Evolutionary conservation across 352 stramenopile genomes (phyloP).

Genomic region (Globisporangium ultimum): DNA sequence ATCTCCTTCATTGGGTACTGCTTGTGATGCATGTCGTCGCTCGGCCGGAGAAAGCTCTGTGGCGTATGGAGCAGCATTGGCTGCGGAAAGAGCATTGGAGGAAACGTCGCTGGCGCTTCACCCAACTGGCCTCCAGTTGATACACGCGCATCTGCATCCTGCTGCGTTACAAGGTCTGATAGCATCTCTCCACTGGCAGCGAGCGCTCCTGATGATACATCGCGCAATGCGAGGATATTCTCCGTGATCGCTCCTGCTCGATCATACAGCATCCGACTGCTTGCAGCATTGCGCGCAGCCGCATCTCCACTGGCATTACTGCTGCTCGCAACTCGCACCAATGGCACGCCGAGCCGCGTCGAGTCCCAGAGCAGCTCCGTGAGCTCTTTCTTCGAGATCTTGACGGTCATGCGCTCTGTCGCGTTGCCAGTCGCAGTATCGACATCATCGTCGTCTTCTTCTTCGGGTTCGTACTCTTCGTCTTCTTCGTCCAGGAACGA

Average conservation of each 20-base stretch:
- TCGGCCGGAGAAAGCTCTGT: background rate
- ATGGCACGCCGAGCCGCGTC: constrained; percentile 53
- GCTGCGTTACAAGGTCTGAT: too few species aligned
- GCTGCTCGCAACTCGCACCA: background rate
- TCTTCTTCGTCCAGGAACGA: constrained; percentile 86
- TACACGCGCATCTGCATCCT: too few species aligned
- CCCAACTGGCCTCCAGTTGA: too few species aligned
- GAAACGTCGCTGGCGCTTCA: background rate
- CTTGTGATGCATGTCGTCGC: background rate
- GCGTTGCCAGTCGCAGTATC: constrained; percentile 29
- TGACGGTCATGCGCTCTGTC: constrained; percentile 22
- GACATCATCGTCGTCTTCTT: constrained; percentile 71
- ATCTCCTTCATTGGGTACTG: constrained; percentile 15
- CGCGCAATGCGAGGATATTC: background rate
- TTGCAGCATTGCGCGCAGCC: background rate
- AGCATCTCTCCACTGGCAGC: too few species aligned
- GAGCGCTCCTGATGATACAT: background rate
- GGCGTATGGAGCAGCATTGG: background rate
- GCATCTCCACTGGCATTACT: background rate
- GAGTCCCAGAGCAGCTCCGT: constrained; percentile 82
- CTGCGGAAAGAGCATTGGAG: constrained; percentile 2
- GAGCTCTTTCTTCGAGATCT: constrained; percentile 81
- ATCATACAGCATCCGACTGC: background rate
- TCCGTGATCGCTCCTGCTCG: background rate
- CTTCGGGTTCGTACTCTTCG: constrained; percentile 75